These are phyloP conservation scores for Discostella pseudostelligera DNA, from an alignment of 108 stramenopile species.

Conservation along the genomic window DNA sequence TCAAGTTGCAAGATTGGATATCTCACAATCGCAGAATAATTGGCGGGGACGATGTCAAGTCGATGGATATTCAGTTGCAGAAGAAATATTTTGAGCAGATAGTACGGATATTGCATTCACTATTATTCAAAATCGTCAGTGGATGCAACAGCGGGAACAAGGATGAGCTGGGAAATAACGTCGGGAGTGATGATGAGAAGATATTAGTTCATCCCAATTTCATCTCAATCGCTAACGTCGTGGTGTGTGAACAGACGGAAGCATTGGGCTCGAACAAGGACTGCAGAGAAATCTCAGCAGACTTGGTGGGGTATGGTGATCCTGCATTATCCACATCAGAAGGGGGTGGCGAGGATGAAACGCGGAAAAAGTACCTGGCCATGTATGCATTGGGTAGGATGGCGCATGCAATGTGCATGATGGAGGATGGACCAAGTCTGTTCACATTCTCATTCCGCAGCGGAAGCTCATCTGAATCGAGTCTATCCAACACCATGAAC, in stretches of 20 bases:
- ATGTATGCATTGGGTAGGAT: slow-evolving; percentile 10
- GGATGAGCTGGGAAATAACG: not conserved
- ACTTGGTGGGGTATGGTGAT: slow-evolving; percentile 1
- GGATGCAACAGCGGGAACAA: not conserved
- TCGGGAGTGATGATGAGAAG: not conserved
- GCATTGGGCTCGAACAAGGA: not conserved
- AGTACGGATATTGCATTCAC: not conserved
- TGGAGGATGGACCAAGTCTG: slow-evolving; percentile 1
- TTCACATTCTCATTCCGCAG: not conserved
- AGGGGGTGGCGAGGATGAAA: not conserved
- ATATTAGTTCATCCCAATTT: slow-evolving; percentile 1
- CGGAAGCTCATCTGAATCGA: not conserved
- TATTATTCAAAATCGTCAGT: not conserved
- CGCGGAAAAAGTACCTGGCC: slow-evolving; percentile 5
- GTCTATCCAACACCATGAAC: slow-evolving; percentile 1
- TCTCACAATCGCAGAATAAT: not conserved
- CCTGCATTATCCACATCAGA: not conserved
- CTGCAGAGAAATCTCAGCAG: not conserved
- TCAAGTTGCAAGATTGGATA: slow-evolving; percentile 10
- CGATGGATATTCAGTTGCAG: not conserved
- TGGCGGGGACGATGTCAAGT: not conserved
- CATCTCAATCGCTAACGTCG: slow-evolving; percentile 1
- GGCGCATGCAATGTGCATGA: slow-evolving; percentile 3
- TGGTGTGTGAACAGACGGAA: not conserved
- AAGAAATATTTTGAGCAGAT: slow-evolving; percentile 2